These are phyloP conservation scores for Edaphochlamys debaryana DNA, from an alignment of 139 green algal species.

Conservation along the genomic window DNA sequence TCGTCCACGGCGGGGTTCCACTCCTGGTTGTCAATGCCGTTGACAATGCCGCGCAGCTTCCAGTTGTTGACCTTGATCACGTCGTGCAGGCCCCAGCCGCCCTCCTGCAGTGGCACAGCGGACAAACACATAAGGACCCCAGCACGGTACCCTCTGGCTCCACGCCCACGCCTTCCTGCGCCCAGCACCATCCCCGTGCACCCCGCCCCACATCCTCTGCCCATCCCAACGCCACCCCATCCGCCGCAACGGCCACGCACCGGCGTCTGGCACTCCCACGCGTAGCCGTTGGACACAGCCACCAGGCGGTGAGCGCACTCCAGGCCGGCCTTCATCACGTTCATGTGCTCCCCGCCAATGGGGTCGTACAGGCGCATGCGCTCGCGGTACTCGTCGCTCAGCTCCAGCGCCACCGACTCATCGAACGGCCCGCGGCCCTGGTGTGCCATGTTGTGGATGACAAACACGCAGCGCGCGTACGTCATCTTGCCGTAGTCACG, in stretches of 20 bases:
- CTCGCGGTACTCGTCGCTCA: slow-evolving; percentile 82
- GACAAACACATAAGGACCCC: too few relatives aligned
- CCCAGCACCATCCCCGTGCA: too few relatives aligned
- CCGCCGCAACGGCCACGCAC: too few relatives aligned
- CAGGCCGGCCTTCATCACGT: slow-evolving; percentile 96
- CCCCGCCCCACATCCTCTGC: too few relatives aligned
- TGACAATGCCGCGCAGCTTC: slow-evolving; percentile 96
- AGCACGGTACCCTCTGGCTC: too few relatives aligned
- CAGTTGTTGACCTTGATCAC: slow-evolving; percentile 84
- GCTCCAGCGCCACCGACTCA: slow-evolving; percentile 82
- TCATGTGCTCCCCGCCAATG: slow-evolving; percentile 97
- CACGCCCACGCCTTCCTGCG: too few relatives aligned
- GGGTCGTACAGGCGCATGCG: slow-evolving; percentile 85
- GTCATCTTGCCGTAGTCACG: slow-evolving; percentile 93
- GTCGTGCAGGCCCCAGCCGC: slow-evolving; percentile 94
- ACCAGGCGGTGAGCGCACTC: slow-evolving; percentile 86
- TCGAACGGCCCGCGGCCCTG: slow-evolving; percentile 91
- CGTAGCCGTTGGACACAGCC: slow-evolving; percentile 89
- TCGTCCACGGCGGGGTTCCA: slow-evolving; percentile 64
- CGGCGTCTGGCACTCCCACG: slow-evolving; percentile 95
- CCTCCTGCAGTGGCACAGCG: slow-evolving; percentile 83
- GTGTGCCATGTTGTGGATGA: slow-evolving; percentile 96
- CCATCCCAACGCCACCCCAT: too few relatives aligned
- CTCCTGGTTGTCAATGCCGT: slow-evolving; percentile 92
- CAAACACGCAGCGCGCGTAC: slow-evolving; percentile 86